Conservation (phyloP, 2,329 filamentous ascomycete species). For the Blastomyces percursus region DNA sequence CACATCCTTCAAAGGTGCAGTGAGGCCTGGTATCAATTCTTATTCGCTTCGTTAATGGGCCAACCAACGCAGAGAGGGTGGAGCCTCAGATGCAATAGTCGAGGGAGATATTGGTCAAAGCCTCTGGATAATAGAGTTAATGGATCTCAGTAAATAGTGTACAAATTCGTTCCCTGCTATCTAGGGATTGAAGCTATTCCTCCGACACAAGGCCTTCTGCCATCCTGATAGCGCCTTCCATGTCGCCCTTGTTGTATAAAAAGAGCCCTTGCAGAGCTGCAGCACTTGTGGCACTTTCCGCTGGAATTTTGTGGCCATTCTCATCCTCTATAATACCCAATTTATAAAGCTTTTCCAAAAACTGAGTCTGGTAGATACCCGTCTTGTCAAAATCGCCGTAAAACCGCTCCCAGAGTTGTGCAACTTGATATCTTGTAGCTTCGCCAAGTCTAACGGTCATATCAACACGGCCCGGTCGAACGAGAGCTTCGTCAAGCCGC, state of each 20-base stretch:
- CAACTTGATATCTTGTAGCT: constrained; percentile 74
- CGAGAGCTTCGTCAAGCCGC: constrained; percentile 74
- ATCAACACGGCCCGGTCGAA: constrained; percentile 84
- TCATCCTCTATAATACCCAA: constrained; percentile 58
- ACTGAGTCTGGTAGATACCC: constrained; percentile 52
- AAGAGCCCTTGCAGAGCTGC: constrained; percentile 91
- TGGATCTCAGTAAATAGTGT: not conserved
- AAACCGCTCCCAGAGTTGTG: constrained; percentile 85
- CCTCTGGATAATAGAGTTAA: not conserved
- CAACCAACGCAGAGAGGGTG: not conserved
- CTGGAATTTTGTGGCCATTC: constrained; percentile 36
- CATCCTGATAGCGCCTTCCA: constrained; percentile 75
- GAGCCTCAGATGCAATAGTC: not conserved
- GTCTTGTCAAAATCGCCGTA: constrained; percentile 69
- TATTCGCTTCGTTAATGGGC: not conserved
- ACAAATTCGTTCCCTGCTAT: not conserved
- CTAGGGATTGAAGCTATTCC: constrained; percentile 1
- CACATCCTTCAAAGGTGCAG: not conserved
- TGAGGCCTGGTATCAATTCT: not conserved
- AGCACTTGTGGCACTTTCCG: constrained; percentile 57
- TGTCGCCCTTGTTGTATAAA: constrained; percentile 85
- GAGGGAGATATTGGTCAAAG: not conserved
- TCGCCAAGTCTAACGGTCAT: constrained; percentile 85
- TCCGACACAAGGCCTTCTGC: constrained; percentile 42
- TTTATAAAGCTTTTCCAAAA: constrained; percentile 58